A percentile compares a stretch with the other conserved stretches of the same genome.
Evolutionary conservation across 257 asterid species (phyloP).

Genomic region (Avicennia marina): DNA sequence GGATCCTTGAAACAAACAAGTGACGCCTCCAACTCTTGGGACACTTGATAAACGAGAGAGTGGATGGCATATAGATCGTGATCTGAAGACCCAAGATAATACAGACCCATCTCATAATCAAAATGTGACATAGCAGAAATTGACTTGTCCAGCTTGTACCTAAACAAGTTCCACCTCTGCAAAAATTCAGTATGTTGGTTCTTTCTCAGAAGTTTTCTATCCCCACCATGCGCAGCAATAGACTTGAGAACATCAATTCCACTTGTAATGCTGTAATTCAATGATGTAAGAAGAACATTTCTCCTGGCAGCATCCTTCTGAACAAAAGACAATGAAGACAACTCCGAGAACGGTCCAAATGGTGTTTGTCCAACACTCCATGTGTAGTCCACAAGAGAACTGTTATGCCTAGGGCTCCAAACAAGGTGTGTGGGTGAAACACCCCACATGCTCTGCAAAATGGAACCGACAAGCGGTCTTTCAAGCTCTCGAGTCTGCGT

Average conservation of each 20-base stretch:
- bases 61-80: conserved; percentile 80
- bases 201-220: conserved; percentile 60
- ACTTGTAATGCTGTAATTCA: conserved; percentile 68
- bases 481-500: conserved; percentile 74
- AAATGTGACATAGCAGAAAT: conserved; percentile 82
- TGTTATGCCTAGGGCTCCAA: conserved; percentile 90
- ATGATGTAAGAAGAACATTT: conserved; percentile 63
- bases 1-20: conserved; percentile 88
- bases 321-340: conserved; percentile 71
- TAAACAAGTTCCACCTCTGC: conserved; percentile 84
- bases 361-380: conserved; percentile 97
- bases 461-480: conserved; percentile 87
- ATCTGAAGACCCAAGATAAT: conserved; percentile 71
- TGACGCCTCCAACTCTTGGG: conserved; percentile 83
- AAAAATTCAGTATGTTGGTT: conserved; percentile 51
- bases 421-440: conserved; percentile 81
- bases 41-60: conserved; percentile 66
- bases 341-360: conserved; percentile 90
- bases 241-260: conserved; percentile 75
- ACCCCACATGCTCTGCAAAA: conserved; percentile 97
- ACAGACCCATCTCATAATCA: conserved; percentile 77
- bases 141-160: conserved; percentile 80
- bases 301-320: conserved; percentile 98
- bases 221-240: conserved; percentile 76
- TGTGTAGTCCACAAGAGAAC: conserved; percentile 72